Base-by-base conservation (phyloP, 2,329 filamentous ascomycete species). In the Parastagonospora avenae region DNA sequence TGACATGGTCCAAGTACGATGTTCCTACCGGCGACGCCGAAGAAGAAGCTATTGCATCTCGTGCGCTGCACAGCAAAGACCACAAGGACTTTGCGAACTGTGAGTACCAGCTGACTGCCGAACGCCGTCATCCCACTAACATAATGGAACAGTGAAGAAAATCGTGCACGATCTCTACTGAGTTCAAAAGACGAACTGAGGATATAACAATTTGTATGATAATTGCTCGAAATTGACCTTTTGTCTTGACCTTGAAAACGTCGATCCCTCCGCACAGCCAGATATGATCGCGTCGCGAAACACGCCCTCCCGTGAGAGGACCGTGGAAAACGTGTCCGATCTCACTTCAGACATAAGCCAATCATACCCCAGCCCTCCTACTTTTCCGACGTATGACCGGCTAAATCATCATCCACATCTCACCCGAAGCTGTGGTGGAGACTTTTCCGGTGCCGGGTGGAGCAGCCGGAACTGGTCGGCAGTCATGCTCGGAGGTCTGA, bases 31-130 rank as follows among this genome's bases (percentile, higher is more conserved):
- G 70, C 8, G 66, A 72, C 50, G 66, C 67, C 4, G 70, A 73
- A 50, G 67, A 71, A 52, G 64, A 73, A 39, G 70, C 68, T 9
- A 73, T 73, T 36, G 70, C 69, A 10, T 56, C 52, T 33, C 66
- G 69, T 16, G 70, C 70, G 29, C 57, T 73, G 15, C 67, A 68
- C 31, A 70, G 68, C 50, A 72, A 70, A 46, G 68, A 72, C 4
- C 70, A 73, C 55, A 70, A 72, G 40, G 70, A 73, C 36, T 73
- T 72, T 48, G 61, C 56, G 4, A 70, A 61, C 42, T 46, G 70
- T 73, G 59, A 62, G 69, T 57, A n/a, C 38, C 9, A 36, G 30
- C 11, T 19, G 7, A n/a, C 8, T 6, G 4, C 7, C 15, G 4
- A 8, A 29, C n/a, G 9, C 19, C 27, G 2, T 5, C 8, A 27